These are phyloP conservation scores for Podila clonocystis DNA, from an alignment of 192 early-diverging fungal species.

Conservation along the genomic window DNA sequence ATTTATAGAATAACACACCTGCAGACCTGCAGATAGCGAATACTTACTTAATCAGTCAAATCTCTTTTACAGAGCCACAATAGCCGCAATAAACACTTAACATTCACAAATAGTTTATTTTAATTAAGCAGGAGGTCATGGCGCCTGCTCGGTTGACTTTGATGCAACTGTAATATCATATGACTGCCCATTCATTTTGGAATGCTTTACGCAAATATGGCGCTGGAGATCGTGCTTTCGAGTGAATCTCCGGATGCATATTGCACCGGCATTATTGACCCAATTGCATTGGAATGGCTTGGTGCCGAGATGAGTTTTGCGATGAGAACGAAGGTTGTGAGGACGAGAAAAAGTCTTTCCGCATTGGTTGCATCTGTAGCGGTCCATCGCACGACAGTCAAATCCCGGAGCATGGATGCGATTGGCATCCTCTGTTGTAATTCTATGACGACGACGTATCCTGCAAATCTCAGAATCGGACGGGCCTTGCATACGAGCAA, in stretches of 20 bases:
- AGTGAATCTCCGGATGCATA: constrained; percentile 3
- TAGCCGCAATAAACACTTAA: too few relatives aligned
- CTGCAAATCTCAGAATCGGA: neutral
- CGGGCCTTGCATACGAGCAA: neutral
- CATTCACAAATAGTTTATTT: neutral
- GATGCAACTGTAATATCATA: neutral
- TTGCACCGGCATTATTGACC: neutral
- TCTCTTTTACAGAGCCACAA: too few relatives aligned
- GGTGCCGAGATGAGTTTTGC: neutral
- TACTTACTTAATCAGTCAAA: too few relatives aligned
- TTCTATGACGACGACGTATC: neutral
- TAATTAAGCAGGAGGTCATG: neutral
- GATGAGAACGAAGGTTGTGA: constrained; percentile 5
- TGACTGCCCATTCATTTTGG: neutral
- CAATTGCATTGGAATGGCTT: neutral
- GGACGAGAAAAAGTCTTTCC: neutral
- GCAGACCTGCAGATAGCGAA: too few relatives aligned
- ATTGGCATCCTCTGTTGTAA: neutral
- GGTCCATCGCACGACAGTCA: constrained; percentile 1
- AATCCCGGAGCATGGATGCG: neutral
- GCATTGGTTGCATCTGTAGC: constrained; percentile 5
- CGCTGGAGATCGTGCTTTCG: constrained; percentile 9
- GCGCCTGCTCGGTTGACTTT: neutral
- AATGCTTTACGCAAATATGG: neutral
- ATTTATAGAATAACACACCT: too few relatives aligned